These are phyloP conservation scores for Dispira simplex DNA, from an alignment of 192 early-diverging fungal genomes.

Conservation along the genomic window DNA sequence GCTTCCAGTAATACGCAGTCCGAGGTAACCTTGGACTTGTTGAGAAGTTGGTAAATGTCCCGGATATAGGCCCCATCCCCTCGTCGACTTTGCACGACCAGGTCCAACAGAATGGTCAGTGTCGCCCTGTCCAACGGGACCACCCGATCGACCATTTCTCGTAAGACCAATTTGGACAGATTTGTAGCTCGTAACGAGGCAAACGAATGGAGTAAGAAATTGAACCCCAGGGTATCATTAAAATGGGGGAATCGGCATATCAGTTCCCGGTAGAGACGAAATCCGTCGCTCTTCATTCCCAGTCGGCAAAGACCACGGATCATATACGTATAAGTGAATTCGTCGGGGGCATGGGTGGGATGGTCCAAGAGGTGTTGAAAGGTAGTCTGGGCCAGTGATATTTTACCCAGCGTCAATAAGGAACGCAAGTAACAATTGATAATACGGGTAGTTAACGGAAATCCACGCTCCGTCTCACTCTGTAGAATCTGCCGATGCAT, in stretches of 20 bases:
- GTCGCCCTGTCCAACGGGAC: neutral
- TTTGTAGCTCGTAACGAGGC: neutral
- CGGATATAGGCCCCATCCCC: neutral
- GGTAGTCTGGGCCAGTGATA: neutral
- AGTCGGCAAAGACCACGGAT: neutral
- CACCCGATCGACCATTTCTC: neutral
- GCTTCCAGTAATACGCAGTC: neutral
- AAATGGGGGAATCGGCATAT: neutral
- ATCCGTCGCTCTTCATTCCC: neutral
- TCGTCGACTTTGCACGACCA: neutral
- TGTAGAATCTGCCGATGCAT: neutral
- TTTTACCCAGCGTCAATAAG: neutral
- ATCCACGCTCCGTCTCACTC: neutral
- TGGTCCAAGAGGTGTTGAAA: neutral
- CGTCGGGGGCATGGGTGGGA: neutral
- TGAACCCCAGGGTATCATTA: neutral
- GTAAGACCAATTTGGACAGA: neutral
- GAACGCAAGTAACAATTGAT: conserved; percentile 1
- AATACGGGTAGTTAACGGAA: neutral
- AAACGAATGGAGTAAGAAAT: neutral
- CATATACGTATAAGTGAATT: neutral
- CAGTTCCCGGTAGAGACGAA: neutral
- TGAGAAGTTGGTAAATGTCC: neutral
- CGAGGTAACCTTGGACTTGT: neutral
- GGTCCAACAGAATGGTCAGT: neutral